Percentiles rank a stretch among this genome's conserved stretches.
These are phyloP conservation scores for Brasenia schreberi DNA, from an alignment of 164 flowering plant species.

Conservation along the genomic window DNA sequence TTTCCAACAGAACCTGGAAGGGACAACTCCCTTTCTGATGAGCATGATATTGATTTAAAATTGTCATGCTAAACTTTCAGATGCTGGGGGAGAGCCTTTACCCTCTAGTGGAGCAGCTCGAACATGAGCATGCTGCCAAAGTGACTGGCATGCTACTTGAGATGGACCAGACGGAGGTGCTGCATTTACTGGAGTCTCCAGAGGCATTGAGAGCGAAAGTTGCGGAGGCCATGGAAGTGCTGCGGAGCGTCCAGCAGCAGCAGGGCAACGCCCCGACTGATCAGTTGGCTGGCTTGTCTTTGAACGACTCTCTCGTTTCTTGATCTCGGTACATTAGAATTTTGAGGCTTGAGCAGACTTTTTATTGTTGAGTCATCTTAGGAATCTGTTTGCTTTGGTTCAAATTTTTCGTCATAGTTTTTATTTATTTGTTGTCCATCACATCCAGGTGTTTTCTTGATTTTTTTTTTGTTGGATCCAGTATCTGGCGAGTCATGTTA, in stretches of 20 bases:
- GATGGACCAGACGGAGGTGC: constrained; percentile 82
- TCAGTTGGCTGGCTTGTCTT: constrained; percentile 46
- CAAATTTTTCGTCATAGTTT: too few species aligned
- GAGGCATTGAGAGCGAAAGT: constrained; percentile 72
- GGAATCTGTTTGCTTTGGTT: too few species aligned
- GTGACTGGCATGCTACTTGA: constrained; percentile 86
- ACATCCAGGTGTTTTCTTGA: too few species aligned
- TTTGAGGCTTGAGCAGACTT: too few species aligned
- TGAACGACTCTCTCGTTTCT: constrained; percentile 39
- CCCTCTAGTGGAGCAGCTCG: constrained; percentile 69
- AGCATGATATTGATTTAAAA: background rate
- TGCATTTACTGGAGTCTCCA: constrained; percentile 75
- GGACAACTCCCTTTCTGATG: too few species aligned
- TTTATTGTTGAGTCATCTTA: too few species aligned
- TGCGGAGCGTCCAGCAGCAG: constrained; percentile 42
- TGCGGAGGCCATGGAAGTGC: constrained; percentile 70
- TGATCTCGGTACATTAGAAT: constrained; percentile 6
- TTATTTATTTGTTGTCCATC: too few species aligned
- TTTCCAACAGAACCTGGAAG: background rate
- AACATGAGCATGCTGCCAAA: constrained; percentile 62
- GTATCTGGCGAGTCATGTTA: too few species aligned
- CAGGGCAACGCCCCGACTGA: constrained; percentile 32
- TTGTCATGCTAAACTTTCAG: constrained; percentile 12
- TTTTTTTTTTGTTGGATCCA: too few species aligned
- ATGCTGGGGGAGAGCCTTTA: constrained; percentile 73